Conservation (phyloP, 306 rosid species). For the Acacia melanoxylon region DNA sequence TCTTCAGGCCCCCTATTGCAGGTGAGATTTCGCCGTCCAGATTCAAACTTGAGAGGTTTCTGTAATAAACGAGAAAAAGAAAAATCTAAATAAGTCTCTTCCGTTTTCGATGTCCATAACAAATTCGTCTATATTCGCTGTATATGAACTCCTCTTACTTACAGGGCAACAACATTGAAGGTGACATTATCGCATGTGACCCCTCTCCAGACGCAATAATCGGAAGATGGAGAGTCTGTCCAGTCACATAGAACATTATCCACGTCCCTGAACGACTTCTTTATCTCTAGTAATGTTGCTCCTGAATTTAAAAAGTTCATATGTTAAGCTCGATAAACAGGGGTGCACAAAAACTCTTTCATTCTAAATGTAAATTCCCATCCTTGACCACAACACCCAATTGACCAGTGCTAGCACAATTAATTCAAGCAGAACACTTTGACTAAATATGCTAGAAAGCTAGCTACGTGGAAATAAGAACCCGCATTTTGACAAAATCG, state of each 20-base stretch:
- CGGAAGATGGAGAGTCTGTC: conserved; percentile 79
- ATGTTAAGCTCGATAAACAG: conserved; percentile 8
- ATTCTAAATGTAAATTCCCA: background rate
- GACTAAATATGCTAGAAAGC: conserved; percentile 8
- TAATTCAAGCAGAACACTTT: background rate
- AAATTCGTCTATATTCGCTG: background rate
- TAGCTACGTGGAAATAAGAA: conserved; percentile 13
- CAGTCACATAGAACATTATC: conserved; percentile 92
- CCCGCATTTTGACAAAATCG: background rate
- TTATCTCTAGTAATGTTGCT: conserved; percentile 75
- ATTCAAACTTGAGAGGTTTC: conserved; percentile 85
- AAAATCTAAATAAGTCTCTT: background rate
- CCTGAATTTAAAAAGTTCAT: conserved; percentile 49
- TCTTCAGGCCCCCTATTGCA: conserved; percentile 73
- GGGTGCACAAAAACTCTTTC: background rate
- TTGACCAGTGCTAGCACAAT: background rate
- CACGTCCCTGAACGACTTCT: conserved; percentile 88
- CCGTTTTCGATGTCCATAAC: background rate
- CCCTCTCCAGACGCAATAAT: conserved; percentile 95
- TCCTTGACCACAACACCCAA: background rate
- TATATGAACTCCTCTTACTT: conserved; percentile 37
- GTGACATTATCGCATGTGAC: conserved; percentile 84
- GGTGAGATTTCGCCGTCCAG: conserved; percentile 96
- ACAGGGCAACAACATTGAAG: conserved; percentile 85
- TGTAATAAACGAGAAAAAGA: conserved; percentile 32